A percentile compares a stretch with the other conserved stretches of the same genome.
These are phyloP conservation scores for Cucumis hystrix DNA, from an alignment of 306 rosid species.

Conservation along the genomic window DNA sequence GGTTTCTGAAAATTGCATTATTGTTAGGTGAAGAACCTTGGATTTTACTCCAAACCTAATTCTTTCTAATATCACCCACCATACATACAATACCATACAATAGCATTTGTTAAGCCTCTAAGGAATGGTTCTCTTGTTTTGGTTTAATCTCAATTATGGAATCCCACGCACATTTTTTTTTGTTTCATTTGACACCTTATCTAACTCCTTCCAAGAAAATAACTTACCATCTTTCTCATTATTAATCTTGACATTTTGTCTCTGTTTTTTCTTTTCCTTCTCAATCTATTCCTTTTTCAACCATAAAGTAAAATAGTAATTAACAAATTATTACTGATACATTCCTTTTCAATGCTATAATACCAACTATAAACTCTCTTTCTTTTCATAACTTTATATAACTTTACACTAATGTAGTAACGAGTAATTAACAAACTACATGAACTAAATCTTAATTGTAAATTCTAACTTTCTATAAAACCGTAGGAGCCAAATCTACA, in stretches of 20 bases:
- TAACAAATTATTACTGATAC: neutral
- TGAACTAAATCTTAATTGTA: no score
- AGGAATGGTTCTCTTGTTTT: neutral
- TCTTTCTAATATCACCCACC: neutral
- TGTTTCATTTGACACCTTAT: neutral
- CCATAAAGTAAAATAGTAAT: neutral
- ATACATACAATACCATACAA: neutral
- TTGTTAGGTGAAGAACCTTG: slow-evolving; percentile 50
- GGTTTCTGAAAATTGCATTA: slow-evolving; percentile 34
- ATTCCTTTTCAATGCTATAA: neutral
- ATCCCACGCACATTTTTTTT: neutral
- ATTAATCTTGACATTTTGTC: neutral
- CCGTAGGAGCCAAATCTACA: no score
- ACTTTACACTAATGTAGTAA: neutral
- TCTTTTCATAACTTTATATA: neutral
- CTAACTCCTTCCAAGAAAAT: neutral
- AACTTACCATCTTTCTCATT: neutral
- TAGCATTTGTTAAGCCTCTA: neutral
- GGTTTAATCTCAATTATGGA: neutral
- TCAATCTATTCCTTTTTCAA: neutral
- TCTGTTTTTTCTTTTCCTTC: neutral
- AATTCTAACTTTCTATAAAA: no score
- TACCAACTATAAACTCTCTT: neutral
- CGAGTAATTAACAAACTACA: no score
- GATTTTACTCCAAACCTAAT: slow-evolving; percentile 42